phyloP scores from a whole-genome alignment of 2,329 filamentous ascomycete species.

The Aspergillus tanneri region DNA sequence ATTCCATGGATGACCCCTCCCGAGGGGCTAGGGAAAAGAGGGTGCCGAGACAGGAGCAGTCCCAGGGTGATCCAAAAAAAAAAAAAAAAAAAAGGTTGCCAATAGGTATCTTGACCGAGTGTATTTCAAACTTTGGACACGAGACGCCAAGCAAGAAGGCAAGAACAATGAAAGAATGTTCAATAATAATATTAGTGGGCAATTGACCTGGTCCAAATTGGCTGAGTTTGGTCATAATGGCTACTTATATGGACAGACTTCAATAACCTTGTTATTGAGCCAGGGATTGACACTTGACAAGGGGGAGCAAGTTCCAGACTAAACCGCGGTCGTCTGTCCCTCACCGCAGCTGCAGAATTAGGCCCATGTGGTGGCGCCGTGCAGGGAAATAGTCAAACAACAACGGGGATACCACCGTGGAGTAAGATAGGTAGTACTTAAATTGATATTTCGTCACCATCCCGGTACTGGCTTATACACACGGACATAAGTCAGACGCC shows the following conservation, averaged over 20 bases:
- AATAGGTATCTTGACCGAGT: not conserved
- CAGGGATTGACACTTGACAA: not conserved
- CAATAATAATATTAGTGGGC: not conserved
- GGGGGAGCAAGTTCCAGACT: not conserved
- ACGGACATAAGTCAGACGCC: not conserved
- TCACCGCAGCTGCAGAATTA: conserved; percentile 5
- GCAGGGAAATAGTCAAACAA: not conserved
- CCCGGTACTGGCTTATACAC: not conserved
- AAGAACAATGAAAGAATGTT: no score
- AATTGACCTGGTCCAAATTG: no score
- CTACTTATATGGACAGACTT: no score
- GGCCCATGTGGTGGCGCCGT: not conserved
- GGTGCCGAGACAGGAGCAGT: conserved; percentile 2
- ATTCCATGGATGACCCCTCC: not conserved
- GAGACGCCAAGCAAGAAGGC: conserved; percentile 3
- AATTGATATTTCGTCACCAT: not conserved
- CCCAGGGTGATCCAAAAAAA: not conserved
- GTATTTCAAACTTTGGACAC: conserved; percentile 13
- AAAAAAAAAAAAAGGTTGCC: not conserved
- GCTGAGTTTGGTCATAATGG: no score
- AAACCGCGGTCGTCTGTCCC: conserved; percentile 1
- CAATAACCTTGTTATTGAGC: not conserved
- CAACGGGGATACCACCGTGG: not conserved
- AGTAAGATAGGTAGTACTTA: not conserved
- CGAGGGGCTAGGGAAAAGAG: not conserved